Evolutionary conservation across 192 early-diverging fungal species (phyloP).

Genomic region (Spizellomyces sp.): DNA sequence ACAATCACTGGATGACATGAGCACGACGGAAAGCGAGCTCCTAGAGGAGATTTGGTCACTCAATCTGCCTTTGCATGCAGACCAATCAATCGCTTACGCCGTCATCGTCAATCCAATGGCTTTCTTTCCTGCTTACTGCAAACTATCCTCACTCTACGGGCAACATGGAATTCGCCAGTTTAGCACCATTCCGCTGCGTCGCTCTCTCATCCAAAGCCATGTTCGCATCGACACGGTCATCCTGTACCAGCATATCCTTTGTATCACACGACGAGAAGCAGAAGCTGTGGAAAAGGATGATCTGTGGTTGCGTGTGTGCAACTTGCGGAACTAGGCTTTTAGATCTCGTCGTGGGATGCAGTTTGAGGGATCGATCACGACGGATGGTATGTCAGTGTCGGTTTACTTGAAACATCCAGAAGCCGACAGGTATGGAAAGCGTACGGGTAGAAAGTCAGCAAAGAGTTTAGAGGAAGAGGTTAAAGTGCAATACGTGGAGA

Average conservation of each 20-base stretch:
- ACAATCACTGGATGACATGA: neutral
- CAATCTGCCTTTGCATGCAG: neutral
- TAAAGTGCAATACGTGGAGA: conserved; percentile 7
- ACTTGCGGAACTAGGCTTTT: neutral
- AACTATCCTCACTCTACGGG: conserved; percentile 2
- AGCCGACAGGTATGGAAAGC: neutral
- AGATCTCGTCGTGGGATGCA: too few species aligned
- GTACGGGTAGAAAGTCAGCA: neutral
- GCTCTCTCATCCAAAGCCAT: neutral
- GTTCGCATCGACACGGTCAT: conserved; percentile 13
- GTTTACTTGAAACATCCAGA: conserved; percentile 20
- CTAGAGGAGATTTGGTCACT: conserved; percentile 7
- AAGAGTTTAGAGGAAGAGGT: conserved; percentile 1
- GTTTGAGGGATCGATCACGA: conserved; percentile 11
- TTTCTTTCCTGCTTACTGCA: conserved; percentile 1
- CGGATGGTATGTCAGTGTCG: conserved; percentile 10
- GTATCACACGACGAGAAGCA: neutral
- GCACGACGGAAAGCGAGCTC: conserved; percentile 6
- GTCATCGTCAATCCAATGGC: neutral
- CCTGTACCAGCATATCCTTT: neutral
- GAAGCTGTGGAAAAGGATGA: neutral
- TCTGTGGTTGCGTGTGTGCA: neutral
- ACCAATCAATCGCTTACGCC: neutral
- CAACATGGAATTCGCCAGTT: conserved; percentile 6
- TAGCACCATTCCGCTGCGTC: conserved; percentile 5